Percentiles rank a stretch among this genome's conserved stretches.
Conservation (phyloP, 1,284 basidiomycete genomes). For the Ustilago sp. region DNA sequence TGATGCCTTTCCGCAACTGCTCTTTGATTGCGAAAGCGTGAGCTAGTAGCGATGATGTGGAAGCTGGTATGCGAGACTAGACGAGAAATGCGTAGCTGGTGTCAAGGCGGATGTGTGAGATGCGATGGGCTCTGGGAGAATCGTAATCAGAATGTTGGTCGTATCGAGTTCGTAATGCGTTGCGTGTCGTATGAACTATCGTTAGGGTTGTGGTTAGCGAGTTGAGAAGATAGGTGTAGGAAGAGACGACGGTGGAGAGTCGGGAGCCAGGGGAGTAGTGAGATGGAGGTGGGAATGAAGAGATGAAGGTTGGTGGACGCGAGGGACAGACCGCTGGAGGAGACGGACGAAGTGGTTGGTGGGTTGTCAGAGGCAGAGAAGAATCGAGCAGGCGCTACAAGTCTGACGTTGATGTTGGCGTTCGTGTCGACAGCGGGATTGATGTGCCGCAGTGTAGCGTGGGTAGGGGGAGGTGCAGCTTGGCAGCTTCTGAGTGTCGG, state of each 20-base stretch:
- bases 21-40: not conserved
- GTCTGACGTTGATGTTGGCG: not conserved
- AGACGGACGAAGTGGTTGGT: not conserved
- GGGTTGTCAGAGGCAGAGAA: slow-evolving; percentile 1
- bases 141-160: not conserved
- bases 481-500: not conserved
- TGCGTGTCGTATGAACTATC: slow-evolving; percentile 4
- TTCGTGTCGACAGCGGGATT: not conserved
- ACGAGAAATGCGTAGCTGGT: not conserved
- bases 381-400: not conserved
- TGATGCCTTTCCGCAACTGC: not conserved
- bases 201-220: slow-evolving; percentile 1
- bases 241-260: not conserved
- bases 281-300: slow-evolving; percentile 3
- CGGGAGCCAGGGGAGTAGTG: not conserved
- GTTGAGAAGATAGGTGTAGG: not conserved
- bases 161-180: slow-evolving; percentile 6
- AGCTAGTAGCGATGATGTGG: not conserved
- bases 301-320: not conserved
- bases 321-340: not conserved
- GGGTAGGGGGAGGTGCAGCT: not conserved
- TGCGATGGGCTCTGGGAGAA: not conserved
- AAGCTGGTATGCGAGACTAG: too few relatives aligned
- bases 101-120: not conserved
- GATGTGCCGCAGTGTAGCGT: not conserved